Evolutionary conservation across 2,329 filamentous ascomycete genomes (phyloP).

Genomic region (Exophiala alcalophila): DNA sequence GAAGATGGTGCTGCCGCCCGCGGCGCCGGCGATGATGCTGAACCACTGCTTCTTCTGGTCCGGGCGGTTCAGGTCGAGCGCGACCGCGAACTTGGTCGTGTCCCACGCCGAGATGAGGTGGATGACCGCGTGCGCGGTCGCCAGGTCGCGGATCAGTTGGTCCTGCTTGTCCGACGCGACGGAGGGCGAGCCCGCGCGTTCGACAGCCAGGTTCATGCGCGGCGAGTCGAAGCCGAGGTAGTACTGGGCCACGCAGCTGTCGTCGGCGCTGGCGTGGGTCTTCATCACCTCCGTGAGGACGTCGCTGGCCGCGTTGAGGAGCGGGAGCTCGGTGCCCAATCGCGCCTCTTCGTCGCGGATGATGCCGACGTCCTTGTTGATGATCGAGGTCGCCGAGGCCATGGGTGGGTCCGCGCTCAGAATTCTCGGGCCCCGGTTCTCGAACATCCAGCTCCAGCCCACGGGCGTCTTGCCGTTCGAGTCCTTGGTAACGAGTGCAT

Average conservation of each 20-base stretch:
- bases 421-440: constrained; percentile 57
- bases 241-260: constrained; percentile 29
- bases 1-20: constrained; percentile 29
- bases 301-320: constrained; percentile 26
- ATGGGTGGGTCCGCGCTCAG: constrained; percentile 54
- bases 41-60: constrained; percentile 29
- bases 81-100: constrained; percentile 28
- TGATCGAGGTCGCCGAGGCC: constrained; percentile 59
- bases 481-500: constrained; percentile 37
- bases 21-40: constrained; percentile 29
- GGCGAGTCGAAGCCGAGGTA: constrained; percentile 28
- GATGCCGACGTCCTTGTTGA: constrained; percentile 54
- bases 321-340: constrained; percentile 25
- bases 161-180: constrained; percentile 12
- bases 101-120: constrained; percentile 27
- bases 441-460: constrained; percentile 61
- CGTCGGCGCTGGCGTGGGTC: constrained; percentile 26
- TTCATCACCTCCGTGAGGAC: constrained; percentile 28
- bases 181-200: constrained; percentile 19
- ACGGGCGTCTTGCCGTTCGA: constrained; percentile 36
- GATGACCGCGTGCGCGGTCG: constrained; percentile 25
- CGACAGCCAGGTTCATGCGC: constrained; percentile 19
- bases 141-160: constrained; percentile 16
- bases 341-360: constrained; percentile 29
- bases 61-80: constrained; percentile 24